phyloP scores from a whole-genome alignment of 83 land plant species.

The Isoetes engelmannii region DNA sequence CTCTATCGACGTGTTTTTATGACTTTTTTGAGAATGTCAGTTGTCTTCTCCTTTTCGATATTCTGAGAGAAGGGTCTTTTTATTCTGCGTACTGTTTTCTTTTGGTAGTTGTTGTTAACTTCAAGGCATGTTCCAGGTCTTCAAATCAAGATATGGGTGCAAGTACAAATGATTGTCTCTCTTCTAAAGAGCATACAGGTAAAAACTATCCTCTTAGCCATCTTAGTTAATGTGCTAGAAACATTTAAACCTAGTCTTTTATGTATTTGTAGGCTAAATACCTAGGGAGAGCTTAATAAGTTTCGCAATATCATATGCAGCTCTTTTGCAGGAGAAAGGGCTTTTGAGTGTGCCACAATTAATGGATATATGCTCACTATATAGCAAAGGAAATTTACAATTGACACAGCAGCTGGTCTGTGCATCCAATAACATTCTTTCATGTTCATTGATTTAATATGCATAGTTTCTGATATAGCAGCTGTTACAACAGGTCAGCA shows the following conservation, averaged over 20 bases:
- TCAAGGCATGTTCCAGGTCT: constrained; percentile 40
- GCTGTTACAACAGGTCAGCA: constrained; percentile 48
- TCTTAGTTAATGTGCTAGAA: not conserved
- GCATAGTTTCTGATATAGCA: constrained; percentile 8
- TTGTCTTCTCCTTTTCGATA: constrained; percentile 12
- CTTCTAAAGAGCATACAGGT: constrained; percentile 69
- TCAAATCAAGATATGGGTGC: constrained; percentile 70
- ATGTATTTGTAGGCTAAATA: constrained; percentile 1
- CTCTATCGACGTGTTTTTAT: constrained; percentile 71
- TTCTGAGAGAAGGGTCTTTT: not conserved
- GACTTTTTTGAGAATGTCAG: constrained; percentile 78
- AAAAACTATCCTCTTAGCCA: constrained; percentile 2
- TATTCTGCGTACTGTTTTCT: not conserved
- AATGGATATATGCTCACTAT: constrained; percentile 84
- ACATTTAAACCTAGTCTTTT: not conserved
- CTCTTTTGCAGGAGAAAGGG: constrained; percentile 62
- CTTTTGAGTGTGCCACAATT: constrained; percentile 80
- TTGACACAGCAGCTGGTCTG: constrained; percentile 62
- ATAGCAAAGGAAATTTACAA: constrained; percentile 79
- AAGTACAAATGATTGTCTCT: constrained; percentile 48
- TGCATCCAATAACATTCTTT: not conserved
- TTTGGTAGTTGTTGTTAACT: constrained; percentile 1
- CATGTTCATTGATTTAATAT: not conserved
- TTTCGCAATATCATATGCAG: constrained; percentile 30
- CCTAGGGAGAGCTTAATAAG: not conserved